These are phyloP conservation scores for Chlamydomonas eustigma DNA, from an alignment of 139 green algal genomes.

Conservation along the genomic window DNA sequence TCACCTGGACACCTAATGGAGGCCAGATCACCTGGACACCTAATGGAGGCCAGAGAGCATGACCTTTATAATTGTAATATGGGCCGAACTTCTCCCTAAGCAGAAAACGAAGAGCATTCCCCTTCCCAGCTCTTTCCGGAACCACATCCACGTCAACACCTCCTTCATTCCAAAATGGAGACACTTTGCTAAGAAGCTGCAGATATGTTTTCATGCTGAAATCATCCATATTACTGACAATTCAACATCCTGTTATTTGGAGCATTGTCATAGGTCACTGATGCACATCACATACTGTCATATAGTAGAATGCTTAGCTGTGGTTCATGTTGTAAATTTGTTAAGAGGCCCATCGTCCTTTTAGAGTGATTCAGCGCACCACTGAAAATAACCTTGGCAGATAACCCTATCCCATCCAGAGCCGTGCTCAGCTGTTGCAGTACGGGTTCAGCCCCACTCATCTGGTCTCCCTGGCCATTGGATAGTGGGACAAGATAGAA, in stretches of 20 bases:
- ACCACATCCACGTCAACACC: conserved; percentile 85
- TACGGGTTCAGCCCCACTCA: conserved; percentile 24
- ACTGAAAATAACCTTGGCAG: conserved; percentile 77
- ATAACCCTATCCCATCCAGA: conserved; percentile 26
- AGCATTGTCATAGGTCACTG: not conserved
- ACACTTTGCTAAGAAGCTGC: not conserved
- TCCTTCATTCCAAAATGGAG: conserved; percentile 5
- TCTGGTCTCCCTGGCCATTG: not conserved
- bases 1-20: too few species aligned
- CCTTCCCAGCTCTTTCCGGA: conserved; percentile 75
- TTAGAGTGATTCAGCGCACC: conserved; percentile 20
- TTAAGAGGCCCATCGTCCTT: not conserved
- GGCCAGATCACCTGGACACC: too few species aligned
- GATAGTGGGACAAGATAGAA: conserved; percentile 58
- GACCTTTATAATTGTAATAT: too few species aligned
- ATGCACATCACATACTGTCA: not conserved
- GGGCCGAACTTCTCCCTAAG: conserved; percentile 37
- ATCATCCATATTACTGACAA: not conserved
- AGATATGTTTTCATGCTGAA: not conserved
- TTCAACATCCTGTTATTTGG: not conserved
- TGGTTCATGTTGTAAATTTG: too few species aligned
- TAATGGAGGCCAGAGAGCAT: too few species aligned
- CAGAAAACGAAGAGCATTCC: conserved; percentile 77
- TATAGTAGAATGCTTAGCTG: not conserved
- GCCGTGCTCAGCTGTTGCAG: conserved; percentile 31